Base-by-base conservation (phyloP, 2,329 filamentous ascomycete species). In the Colletotrichum trifolii region DNA sequence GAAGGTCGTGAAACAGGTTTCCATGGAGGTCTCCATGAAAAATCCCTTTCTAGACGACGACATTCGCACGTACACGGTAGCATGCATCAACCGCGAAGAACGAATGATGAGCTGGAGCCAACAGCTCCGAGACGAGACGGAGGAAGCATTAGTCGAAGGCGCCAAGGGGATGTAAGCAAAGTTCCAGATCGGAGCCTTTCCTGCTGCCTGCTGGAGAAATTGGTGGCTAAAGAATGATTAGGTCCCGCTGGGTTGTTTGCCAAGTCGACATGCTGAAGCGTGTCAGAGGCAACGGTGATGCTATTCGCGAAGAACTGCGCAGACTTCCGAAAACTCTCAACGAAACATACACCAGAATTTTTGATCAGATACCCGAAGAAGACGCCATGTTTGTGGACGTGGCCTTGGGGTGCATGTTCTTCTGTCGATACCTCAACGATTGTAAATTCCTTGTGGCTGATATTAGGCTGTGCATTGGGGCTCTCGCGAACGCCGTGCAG, bases 1-100 rank as follows among this genome's bases (percentile, higher is more conserved):
- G 9, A n/a, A 0, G 2, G 38, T 6, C 0, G n/a, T 60, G 48
- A 0, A 0, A 0, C 15, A 6, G 0, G 6, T 64, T 2, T 64
- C 55, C 0, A 54, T 12, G 1, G 8, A 15, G 0, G 4, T 64
- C 2, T 45, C 56, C 1, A 60, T 64, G 56, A 8, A 3, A 0
- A 60, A 64, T 1, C 0, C 2, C 0, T 15, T n/a, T 0, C 33
- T 64, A 2, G 56, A 60, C 1, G 49, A 33, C 0, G 61, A 64
- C 3, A 55, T 64, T 0, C 33, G 50, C 0, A n/a, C 17, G 0
- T 60, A 54, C 3, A 40, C 17, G 1, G 0, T 12, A 0, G 8
- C 38, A 0, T 43, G 49, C 0, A 9, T 60, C 1, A 1, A 0
- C 0, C 34, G 1, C 0, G 17, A 49, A 2, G 10, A 12, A 0